Conservation (phyloP, 257 asterid genomes). For the Mitragyna speciosa region DNA sequence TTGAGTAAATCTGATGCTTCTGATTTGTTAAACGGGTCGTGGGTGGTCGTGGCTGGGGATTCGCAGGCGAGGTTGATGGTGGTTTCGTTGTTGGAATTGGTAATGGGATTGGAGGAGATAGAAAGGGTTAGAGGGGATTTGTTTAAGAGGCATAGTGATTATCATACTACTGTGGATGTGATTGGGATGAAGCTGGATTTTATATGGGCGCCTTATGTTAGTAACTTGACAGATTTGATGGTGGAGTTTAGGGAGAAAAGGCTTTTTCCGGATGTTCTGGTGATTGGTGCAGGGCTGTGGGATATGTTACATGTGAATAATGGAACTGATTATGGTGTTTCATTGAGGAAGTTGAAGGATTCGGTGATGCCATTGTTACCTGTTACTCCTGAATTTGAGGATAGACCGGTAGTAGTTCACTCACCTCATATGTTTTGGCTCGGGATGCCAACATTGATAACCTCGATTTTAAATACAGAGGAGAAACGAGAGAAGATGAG, state of each 20-base stretch:
- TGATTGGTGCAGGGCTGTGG: conserved; percentile 96
- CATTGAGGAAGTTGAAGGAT: conserved; percentile 53
- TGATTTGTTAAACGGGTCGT: conserved; percentile 83
- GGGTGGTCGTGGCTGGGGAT: conserved; percentile 94
- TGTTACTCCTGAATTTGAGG: conserved; percentile 42
- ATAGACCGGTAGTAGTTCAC: conserved; percentile 32
- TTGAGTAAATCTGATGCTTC: conserved; percentile 61
- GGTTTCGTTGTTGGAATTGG: conserved; percentile 71
- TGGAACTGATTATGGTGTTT: conserved; percentile 54
- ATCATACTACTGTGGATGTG: conserved; percentile 53
- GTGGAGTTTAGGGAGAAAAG: conserved; percentile 39
- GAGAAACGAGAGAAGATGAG: conserved; percentile 80
- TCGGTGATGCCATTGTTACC: conserved; percentile 60
- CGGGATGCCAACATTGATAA: conserved; percentile 79
- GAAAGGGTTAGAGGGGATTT: conserved; percentile 59
- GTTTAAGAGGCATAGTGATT: conserved; percentile 95
- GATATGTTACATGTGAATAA: conserved; percentile 79
- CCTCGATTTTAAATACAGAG: conserved; percentile 65
- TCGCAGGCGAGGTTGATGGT: conserved; percentile 83
- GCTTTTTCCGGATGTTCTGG: conserved; percentile 66
- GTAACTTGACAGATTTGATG: conserved; percentile 62
- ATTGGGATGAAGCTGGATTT: conserved; percentile 88
- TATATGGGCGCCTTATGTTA: conserved; percentile 80
- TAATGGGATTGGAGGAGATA: conserved; percentile 58
- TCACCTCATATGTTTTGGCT: conserved; percentile 85